Conservation (phyloP, 2,329 filamentous ascomycete species). For the Cephalotrichum gorgonifer region DNA sequence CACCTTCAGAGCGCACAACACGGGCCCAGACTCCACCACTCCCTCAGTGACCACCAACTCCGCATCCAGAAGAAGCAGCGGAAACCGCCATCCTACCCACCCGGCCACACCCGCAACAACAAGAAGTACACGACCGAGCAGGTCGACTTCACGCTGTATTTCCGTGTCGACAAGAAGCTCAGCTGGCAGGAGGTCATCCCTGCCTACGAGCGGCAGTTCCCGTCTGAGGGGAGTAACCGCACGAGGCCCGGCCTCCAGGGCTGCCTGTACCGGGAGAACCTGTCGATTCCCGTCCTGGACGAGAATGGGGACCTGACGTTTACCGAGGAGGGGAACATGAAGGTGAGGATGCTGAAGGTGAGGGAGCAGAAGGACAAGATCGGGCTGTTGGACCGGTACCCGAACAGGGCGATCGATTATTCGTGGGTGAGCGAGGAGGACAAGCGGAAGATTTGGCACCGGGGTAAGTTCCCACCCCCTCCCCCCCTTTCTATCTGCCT, state of each 20-base stretch:
- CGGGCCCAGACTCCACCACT: background rate
- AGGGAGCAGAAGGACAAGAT: constrained; percentile 16
- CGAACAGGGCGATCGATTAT: constrained; percentile 34
- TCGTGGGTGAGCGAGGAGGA: constrained; percentile 29
- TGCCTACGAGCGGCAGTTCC: constrained; percentile 8
- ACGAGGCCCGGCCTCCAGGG: constrained; percentile 24
- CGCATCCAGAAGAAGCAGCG: constrained; percentile 6
- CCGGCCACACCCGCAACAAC: constrained; percentile 16
- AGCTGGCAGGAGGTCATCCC: constrained; percentile 19
- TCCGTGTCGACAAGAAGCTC: constrained; percentile 31
- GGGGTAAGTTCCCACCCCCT: constrained; percentile 23
- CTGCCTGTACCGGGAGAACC: constrained; percentile 33
- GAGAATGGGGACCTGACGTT: constrained; percentile 28
- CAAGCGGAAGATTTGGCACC: constrained; percentile 24
- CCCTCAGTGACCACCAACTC: background rate
- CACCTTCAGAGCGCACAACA: background rate
- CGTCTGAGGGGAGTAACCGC: constrained; percentile 6
- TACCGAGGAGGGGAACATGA: constrained; percentile 23
- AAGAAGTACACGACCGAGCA: constrained; percentile 32
- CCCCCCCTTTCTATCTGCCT: background rate
- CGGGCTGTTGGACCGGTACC: constrained; percentile 27
- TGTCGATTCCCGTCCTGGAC: constrained; percentile 28
- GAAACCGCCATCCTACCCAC: constrained; percentile 10
- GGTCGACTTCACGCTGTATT: constrained; percentile 32
- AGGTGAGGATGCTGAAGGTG: constrained; percentile 7